phyloP scores from a whole-genome alignment of 371 early-diverging fungal species.

The Mortierella sp. region DNA sequence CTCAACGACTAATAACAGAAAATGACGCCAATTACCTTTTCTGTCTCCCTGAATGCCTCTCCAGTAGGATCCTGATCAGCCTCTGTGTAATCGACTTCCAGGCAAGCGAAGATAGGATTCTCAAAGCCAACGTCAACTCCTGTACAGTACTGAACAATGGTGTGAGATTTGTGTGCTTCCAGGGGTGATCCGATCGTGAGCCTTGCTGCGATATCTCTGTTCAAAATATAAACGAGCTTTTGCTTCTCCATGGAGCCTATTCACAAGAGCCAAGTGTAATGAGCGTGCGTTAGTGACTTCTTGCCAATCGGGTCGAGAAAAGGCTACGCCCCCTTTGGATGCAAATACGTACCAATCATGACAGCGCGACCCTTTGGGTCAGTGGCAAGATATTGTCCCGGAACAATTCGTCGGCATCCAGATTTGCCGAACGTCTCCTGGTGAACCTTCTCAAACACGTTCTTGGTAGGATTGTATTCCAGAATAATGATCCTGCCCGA shows the following conservation, averaged over 20 bases:
- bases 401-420: slow-evolving; percentile 91
- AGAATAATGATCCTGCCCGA: slow-evolving; percentile 93
- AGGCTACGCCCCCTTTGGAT: background rate
- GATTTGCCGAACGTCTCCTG: slow-evolving; percentile 97
- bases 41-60: slow-evolving; percentile 79
- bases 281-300: background rate
- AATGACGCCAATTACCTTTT: slow-evolving; percentile 65
- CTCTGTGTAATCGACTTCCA: slow-evolving; percentile 92
- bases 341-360: slow-evolving; percentile 80
- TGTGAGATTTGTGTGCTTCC: slow-evolving; percentile 91
- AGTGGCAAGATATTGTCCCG: slow-evolving; percentile 95
- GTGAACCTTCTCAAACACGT: slow-evolving; percentile 87
- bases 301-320: background rate
- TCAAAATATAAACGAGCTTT: slow-evolving; percentile 96
- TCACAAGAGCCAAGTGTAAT: slow-evolving; percentile 8
- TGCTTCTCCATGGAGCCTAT: slow-evolving; percentile 92
- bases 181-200: slow-evolving; percentile 96
- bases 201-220: slow-evolving; percentile 89
- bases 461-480: slow-evolving; percentile 86
- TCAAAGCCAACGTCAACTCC: slow-evolving; percentile 98
- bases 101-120: slow-evolving; percentile 96
- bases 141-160: slow-evolving; percentile 81
- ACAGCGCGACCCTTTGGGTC: slow-evolving; percentile 98
- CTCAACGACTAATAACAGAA: background rate
- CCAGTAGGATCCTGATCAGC: slow-evolving; percentile 87